Base-by-base conservation (phyloP, 495 filamentous ascomycete genomes). In the Aspergillus panamensis region DNA sequence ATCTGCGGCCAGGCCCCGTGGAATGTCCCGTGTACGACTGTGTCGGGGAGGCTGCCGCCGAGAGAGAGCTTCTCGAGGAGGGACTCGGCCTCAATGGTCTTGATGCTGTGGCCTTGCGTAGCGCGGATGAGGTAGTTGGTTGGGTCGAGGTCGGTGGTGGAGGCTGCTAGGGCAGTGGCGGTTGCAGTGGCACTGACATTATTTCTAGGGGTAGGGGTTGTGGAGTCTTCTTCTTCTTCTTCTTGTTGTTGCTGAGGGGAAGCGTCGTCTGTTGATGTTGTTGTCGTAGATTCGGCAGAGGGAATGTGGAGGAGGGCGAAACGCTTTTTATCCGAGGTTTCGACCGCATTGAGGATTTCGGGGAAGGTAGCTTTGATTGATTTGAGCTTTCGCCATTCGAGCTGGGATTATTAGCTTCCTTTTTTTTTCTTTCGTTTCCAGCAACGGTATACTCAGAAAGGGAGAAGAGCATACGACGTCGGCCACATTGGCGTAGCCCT, bases 1-100 rank as follows among this genome's bases (percentile, higher is more conserved):
- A 98, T 97, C 8, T 73, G 48, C 14, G 80, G 77, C 86, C 91
- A 97, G 44, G 84, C 82, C 1, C 79, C 77, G 58, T 90, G 86
- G 66, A 87, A 92, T 0, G 95, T 97, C 30, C 94, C 94, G 68
- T 98, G 94, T 2, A 97, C 83, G 1, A 90, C 89, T 0, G 77
- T 72, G 0, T 71, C 72, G 0, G 91, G 90, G 7, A 91, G 60
- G 53, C 3, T 13, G 12, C 2, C 42, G 17, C 69, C 19, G 73
- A 86, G 61, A 0, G 69, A 69, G 9, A 97, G 70, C 12, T 85
- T 84, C 16, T 77, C 81, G 13, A 94, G 84, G 14, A 95, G 79
- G 0, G 80, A 78, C 21, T 85, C 83, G 29, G 82, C 82, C 20
- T 87, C 84, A 43, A 98, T 73, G 48, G 76, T 78, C 69, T 77